These are phyloP conservation scores for Lachnellula willkommii DNA, from an alignment of 2,329 filamentous ascomycete genomes.

Conservation along the genomic window DNA sequence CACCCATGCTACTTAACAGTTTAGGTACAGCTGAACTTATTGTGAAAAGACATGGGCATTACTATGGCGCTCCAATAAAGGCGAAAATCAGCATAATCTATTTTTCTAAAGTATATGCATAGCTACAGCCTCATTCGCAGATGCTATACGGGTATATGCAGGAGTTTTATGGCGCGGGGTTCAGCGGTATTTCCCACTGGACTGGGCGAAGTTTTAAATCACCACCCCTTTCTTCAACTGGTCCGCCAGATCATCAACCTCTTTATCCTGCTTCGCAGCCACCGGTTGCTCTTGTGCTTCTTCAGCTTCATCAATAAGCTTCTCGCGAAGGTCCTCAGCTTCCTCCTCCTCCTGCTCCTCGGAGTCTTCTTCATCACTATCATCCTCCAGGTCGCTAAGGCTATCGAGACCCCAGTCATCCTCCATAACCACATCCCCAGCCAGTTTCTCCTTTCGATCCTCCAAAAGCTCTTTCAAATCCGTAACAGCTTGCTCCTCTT, in stretches of 20 bases:
- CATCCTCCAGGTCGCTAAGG: conserved; percentile 73
- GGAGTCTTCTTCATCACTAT: conserved; percentile 63
- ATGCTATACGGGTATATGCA: neutral
- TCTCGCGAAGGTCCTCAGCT: conserved; percentile 62
- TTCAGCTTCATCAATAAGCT: conserved; percentile 63
- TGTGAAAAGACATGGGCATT: no score
- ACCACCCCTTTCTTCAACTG: conserved; percentile 59
- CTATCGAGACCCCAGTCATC: conserved; percentile 82
- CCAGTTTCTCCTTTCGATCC: conserved; percentile 68
- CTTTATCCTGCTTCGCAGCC: conserved; percentile 65
- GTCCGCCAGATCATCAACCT: conserved; percentile 75
- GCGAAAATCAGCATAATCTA: neutral
- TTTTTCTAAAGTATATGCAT: neutral
- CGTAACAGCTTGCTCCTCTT: conserved; percentile 71
- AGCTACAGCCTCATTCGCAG: neutral
- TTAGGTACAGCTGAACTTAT: no score
- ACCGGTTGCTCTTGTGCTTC: conserved; percentile 69
- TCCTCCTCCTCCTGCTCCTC: conserved; percentile 57
- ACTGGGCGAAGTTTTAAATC: neutral
- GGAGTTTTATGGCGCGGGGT: neutral
- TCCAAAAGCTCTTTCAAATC: conserved; percentile 67
- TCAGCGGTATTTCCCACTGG: no score
- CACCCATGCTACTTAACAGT: no score
- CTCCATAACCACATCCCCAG: conserved; percentile 63
- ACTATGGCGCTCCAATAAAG: no score